Evolutionary conservation across 1,139 yeast species (phyloP).

Genomic region (Sugiyamaella xylanicola): DNA sequence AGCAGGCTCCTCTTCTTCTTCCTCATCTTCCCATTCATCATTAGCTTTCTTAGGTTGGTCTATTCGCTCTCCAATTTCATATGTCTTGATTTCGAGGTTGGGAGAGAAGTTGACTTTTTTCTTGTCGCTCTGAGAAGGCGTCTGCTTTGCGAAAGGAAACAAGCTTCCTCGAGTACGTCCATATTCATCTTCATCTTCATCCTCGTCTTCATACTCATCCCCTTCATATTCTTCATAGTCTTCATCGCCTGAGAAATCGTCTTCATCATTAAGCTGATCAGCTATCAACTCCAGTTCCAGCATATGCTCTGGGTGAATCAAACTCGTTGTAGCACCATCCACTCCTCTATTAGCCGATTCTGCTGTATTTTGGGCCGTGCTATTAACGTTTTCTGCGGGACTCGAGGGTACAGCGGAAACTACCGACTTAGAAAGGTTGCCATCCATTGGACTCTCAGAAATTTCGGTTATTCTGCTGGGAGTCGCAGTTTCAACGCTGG

Average conservation of each 20-base stretch:
- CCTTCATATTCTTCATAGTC: constrained; percentile 40
- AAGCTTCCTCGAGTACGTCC: constrained; percentile 45
- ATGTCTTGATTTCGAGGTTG: constrained; percentile 41
- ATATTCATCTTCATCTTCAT: constrained; percentile 44
- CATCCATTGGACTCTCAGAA: no score
- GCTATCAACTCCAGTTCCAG: constrained; percentile 56
- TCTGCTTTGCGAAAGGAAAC: constrained; percentile 35
- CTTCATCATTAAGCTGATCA: constrained; percentile 52
- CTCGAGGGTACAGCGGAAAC: no score
- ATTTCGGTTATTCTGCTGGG: no score
- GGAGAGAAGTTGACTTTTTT: constrained; percentile 40
- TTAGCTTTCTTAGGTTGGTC: constrained; percentile 16
- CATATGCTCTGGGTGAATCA: constrained; percentile 54
- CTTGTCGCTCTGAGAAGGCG: constrained; percentile 19
- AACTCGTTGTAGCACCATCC: constrained; percentile 28
- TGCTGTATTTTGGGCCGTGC: background rate
- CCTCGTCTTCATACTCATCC: constrained; percentile 36
- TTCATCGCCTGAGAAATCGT: constrained; percentile 44
- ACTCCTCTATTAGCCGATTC: no score
- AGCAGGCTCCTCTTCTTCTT: constrained; percentile 29
- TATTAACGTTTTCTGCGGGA: background rate
- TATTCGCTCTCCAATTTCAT: constrained; percentile 29
- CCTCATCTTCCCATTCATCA: constrained; percentile 17
- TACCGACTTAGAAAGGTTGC: no score
- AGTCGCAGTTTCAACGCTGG: no score